Conservation (phyloP, 2,329 filamentous ascomycete genomes). For the Fusarium euwallaceae region DNA sequence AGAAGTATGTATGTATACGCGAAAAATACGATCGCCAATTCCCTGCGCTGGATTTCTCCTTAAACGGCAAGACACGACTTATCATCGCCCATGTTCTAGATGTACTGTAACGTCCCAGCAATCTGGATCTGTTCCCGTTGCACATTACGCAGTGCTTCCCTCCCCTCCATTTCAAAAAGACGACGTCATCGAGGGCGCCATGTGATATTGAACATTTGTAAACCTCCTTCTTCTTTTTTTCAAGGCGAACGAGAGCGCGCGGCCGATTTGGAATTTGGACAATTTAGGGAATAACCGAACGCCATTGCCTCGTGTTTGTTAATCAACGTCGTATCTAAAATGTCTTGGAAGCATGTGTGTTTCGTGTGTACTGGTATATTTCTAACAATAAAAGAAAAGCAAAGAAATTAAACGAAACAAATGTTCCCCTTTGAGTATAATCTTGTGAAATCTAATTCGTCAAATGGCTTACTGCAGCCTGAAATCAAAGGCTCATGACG, state of each 20-base stretch:
- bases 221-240: not conserved
- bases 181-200: not conserved
- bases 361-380: not conserved
- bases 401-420: not conserved
- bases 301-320: not conserved
- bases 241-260: not conserved
- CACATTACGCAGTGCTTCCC: not conserved
- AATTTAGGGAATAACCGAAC: not conserved
- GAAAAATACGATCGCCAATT: constrained; percentile 16
- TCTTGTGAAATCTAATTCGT: constrained; percentile 1
- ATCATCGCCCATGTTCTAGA: not conserved
- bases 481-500: not conserved
- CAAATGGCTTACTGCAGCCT: constrained; percentile 29
- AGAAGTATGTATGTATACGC: constrained; percentile 11
- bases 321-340: not conserved
- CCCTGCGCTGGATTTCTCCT: not conserved
- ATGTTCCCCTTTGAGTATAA: not conserved
- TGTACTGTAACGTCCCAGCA: not conserved
- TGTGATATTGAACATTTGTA: constrained; percentile 1
- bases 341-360: not conserved
- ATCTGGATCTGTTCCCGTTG: not conserved
- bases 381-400: not conserved
- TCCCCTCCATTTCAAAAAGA: not conserved
- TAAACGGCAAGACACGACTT: not conserved
- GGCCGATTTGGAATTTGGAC: not conserved